A percentile compares a stretch with the other conserved stretches of the same genome.
phyloP scores from a whole-genome alignment of 768 basidiomycete species.

The Pleurotus giganteus region DNA sequence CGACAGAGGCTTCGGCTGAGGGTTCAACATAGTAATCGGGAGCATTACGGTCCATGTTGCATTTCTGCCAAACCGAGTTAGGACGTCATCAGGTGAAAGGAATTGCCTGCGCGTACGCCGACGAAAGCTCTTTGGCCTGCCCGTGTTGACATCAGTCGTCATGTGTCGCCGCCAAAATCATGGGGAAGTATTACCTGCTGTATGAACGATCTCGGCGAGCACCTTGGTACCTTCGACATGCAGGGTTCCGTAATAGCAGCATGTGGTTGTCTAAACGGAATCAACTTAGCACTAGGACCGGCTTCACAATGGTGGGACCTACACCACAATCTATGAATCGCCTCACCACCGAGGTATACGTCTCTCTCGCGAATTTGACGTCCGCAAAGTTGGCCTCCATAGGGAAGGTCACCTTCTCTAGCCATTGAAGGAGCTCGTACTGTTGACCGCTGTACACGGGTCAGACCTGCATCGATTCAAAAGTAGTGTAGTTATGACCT shows the following conservation, averaged over 20 bases:
- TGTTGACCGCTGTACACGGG: conserved; percentile 63
- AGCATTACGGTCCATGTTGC: conserved; percentile 82
- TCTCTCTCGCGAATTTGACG: conserved; percentile 59
- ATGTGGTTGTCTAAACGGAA: conserved; percentile 79
- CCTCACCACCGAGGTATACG: conserved; percentile 72
- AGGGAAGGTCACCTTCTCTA: conserved; percentile 82
- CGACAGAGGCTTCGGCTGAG: conserved; percentile 55
- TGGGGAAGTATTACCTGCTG: conserved; percentile 43
- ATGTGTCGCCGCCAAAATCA: neutral
- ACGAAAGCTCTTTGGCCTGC: conserved; percentile 82
- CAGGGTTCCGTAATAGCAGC: conserved; percentile 85
- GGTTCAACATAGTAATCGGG: conserved; percentile 71
- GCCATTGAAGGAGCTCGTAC: conserved; percentile 88
- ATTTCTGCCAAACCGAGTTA: conserved; percentile 52
- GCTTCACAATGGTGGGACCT: conserved; percentile 24
- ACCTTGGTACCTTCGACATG: conserved; percentile 80
- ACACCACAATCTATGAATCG: conserved; percentile 76
- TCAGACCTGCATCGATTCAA: neutral
- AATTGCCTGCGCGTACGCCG: conserved; percentile 52
- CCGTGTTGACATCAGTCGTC: conserved; percentile 1
- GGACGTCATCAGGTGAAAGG: neutral
- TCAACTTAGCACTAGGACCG: conserved; percentile 1
- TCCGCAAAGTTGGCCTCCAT: conserved; percentile 78
- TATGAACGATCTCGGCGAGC: conserved; percentile 72
- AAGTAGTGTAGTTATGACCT: conserved; percentile 31